phyloP scores from a whole-genome alignment of 1,284 basidiomycete genomes.

The Pseudozyma hubeiensis region DNA sequence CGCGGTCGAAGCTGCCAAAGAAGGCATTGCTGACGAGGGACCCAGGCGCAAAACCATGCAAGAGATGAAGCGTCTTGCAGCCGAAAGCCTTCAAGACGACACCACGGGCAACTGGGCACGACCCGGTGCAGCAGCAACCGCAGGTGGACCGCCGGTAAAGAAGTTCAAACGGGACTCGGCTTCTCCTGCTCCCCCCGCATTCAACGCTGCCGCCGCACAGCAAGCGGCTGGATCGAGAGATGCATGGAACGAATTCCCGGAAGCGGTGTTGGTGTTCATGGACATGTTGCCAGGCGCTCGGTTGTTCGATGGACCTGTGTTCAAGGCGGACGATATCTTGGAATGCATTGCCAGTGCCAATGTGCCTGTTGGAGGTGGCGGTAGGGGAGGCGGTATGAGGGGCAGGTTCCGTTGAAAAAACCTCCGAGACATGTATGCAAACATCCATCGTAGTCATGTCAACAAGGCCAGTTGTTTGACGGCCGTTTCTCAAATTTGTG shows the following conservation, averaged over 20 bases:
- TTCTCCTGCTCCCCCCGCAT: slow-evolving; percentile 66
- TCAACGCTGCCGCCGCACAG: background rate
- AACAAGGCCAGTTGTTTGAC: background rate
- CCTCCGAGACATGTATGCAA: background rate
- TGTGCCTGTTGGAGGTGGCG: slow-evolving; percentile 21
- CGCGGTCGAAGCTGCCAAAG: slow-evolving; percentile 41
- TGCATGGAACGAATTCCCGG: slow-evolving; percentile 45
- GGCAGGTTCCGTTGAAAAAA: slow-evolving; percentile 23
- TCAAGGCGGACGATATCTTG: slow-evolving; percentile 55
- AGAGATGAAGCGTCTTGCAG: slow-evolving; percentile 41
- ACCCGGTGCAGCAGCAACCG: slow-evolving; percentile 29
- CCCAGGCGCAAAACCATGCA: slow-evolving; percentile 59
- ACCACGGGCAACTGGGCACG: slow-evolving; percentile 40
- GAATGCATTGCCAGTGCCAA: slow-evolving; percentile 54
- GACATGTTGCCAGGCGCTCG: slow-evolving; percentile 49
- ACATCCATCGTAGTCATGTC: no score
- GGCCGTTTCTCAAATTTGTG: no score
- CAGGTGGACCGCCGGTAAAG: slow-evolving; percentile 62
- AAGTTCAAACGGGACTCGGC: slow-evolving; percentile 70
- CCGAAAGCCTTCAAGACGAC: slow-evolving; percentile 68
- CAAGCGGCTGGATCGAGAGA: slow-evolving; percentile 13
- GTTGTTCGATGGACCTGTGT: slow-evolving; percentile 52
- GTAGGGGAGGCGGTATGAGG: slow-evolving; percentile 1
- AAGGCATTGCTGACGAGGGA: slow-evolving; percentile 31
- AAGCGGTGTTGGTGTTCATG: slow-evolving; percentile 54